These are phyloP conservation scores for Cajanus cajan DNA, from an alignment of 306 rosid species.

Conservation along the genomic window DNA sequence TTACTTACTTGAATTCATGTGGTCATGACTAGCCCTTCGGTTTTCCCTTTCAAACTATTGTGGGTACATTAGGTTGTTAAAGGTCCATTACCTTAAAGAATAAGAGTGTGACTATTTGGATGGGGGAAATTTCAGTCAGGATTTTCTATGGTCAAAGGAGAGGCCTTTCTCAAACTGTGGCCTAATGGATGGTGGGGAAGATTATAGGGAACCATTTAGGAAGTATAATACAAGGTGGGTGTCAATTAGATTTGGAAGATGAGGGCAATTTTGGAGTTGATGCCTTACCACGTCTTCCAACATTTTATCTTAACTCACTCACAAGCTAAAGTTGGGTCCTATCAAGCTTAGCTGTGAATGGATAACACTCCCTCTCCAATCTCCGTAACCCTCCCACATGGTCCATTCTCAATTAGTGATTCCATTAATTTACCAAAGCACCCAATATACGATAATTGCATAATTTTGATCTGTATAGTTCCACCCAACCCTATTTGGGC, in stretches of 20 bases:
- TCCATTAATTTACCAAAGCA: background rate
- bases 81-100: conserved; percentile 27
- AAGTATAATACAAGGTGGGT: conserved; percentile 46
- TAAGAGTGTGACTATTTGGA: conserved; percentile 17
- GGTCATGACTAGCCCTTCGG: conserved; percentile 31
- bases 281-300: conserved; percentile 32
- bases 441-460: background rate
- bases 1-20: conserved; percentile 43
- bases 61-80: conserved; percentile 13
- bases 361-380: conserved; percentile 13
- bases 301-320: conserved; percentile 23
- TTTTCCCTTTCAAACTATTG: conserved; percentile 27
- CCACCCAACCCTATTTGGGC: background rate
- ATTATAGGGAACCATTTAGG: conserved; percentile 43
- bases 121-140: background rate
- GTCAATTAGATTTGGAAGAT: conserved; percentile 50
- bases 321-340: conserved; percentile 32
- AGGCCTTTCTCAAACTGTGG: conserved; percentile 44
- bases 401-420: conserved; percentile 16
- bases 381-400: conserved; percentile 17
- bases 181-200: conserved; percentile 32
- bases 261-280: conserved; percentile 49
- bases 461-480: background rate
- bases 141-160: conserved; percentile 41
- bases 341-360: conserved; percentile 48